Conservation (phyloP, 139 green algal genomes). For the Edaphochlamys debaryana region DNA sequence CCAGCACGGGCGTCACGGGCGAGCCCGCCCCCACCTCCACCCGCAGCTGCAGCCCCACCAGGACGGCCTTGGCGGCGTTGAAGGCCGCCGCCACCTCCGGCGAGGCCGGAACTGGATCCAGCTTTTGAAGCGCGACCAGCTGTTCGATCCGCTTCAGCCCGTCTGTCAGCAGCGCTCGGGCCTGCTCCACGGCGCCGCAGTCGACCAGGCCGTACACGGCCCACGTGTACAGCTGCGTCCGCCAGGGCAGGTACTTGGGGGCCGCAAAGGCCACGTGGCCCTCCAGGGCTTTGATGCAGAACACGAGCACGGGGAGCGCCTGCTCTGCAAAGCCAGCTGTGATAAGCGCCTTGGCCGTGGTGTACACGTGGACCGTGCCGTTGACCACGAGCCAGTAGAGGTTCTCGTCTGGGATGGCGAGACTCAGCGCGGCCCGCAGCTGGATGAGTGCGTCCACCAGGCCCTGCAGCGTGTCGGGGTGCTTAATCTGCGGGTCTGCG, state of each 20-base stretch:
- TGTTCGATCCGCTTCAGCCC: slow-evolving; percentile 52
- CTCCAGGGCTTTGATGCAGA: slow-evolving; percentile 62
- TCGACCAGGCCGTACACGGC: slow-evolving; percentile 4
- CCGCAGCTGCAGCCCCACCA: slow-evolving; percentile 52
- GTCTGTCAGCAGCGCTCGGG: slow-evolving; percentile 35
- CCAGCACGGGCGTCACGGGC: slow-evolving; percentile 6
- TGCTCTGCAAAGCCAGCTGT: slow-evolving; percentile 53
- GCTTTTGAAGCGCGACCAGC: slow-evolving; percentile 59
- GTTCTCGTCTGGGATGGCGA: slow-evolving; percentile 52
- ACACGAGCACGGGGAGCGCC: slow-evolving; percentile 62
- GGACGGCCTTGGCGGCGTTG: slow-evolving; percentile 38
- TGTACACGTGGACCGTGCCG: slow-evolving; percentile 58
- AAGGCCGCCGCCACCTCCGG: slow-evolving; percentile 52
- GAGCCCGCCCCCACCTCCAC: slow-evolving; percentile 42
- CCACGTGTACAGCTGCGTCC: slow-evolving; percentile 59
- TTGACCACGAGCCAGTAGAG: slow-evolving; percentile 72
- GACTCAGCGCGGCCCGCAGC: slow-evolving; percentile 45
- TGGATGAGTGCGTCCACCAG: slow-evolving; percentile 44
- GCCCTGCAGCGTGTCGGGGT: slow-evolving; percentile 51
- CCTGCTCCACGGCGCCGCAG: neutral
- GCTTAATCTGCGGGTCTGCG: slow-evolving; percentile 48
- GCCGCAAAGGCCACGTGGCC: slow-evolving; percentile 58
- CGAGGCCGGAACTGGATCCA: slow-evolving; percentile 66
- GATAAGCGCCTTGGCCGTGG: slow-evolving; percentile 51
- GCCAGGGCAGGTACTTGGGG: slow-evolving; percentile 63